Conservation (phyloP, 352 stramenopile genomes). For the Nothophytophthora sp. region DNA sequence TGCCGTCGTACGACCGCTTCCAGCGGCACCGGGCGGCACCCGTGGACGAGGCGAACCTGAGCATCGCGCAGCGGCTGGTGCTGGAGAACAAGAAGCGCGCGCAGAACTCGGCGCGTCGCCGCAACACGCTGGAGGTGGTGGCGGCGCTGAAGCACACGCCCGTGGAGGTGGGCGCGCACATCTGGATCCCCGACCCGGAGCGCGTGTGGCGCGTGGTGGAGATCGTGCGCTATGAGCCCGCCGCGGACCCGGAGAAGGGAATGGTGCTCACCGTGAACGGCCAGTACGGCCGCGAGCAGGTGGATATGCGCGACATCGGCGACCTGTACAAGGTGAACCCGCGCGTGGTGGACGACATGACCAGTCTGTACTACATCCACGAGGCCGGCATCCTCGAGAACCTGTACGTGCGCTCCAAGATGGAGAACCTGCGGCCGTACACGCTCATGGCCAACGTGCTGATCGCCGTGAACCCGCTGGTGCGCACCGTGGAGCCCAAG, state of each 20-base stretch:
- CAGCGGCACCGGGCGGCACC: slow-evolving; percentile 53
- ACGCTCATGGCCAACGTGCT: slow-evolving; percentile 91
- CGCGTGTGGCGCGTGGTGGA: slow-evolving; percentile 85
- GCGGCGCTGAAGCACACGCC: slow-evolving; percentile 64
- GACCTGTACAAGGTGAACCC: slow-evolving; percentile 89
- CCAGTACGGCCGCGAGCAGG: slow-evolving; percentile 68
- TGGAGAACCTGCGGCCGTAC: slow-evolving; percentile 78
- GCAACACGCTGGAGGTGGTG: slow-evolving; percentile 74
- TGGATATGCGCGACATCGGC: slow-evolving; percentile 83
- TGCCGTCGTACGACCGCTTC: slow-evolving; percentile 85
- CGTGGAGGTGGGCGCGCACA: slow-evolving; percentile 77
- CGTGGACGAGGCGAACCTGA: slow-evolving; percentile 64
- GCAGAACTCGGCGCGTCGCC: slow-evolving; percentile 57
- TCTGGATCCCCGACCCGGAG: slow-evolving; percentile 87
- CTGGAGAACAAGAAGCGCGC: slow-evolving; percentile 84
- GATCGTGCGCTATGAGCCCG: slow-evolving; percentile 56
- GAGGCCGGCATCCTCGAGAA: slow-evolving; percentile 87
- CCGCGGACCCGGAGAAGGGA: slow-evolving; percentile 56
- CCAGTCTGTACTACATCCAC: slow-evolving; percentile 88
- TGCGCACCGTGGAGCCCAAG: slow-evolving; percentile 77
- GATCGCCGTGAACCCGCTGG: slow-evolving; percentile 87
- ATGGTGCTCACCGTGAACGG: slow-evolving; percentile 71
- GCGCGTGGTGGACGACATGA: slow-evolving; percentile 89
- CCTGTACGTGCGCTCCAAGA: slow-evolving; percentile 68
- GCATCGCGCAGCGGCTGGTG: slow-evolving; percentile 81